Conservation (phyloP, 805 yeast genomes). For the Starmerella asiatica region DNA sequence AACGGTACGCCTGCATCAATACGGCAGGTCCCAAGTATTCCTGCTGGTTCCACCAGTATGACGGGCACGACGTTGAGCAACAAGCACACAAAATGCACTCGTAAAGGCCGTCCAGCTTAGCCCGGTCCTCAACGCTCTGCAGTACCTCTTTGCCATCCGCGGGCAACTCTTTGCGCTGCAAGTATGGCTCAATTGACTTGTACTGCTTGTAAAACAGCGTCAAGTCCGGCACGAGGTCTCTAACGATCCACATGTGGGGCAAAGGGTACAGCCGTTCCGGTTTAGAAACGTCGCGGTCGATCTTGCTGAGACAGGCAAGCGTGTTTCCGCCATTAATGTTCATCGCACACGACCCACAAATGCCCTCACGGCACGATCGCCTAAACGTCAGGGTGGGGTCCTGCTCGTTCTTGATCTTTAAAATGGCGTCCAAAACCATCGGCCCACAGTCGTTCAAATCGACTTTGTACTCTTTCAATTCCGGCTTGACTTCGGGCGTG, state of each 20-base stretch:
- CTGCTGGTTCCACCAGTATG: conserved; percentile 99
- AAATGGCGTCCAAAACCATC: conserved; percentile 88
- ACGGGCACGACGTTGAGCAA: conserved; percentile 97
- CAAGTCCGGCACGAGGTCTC: conserved; percentile 94
- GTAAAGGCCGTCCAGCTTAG: conserved; percentile 89
- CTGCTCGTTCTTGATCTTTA: conserved; percentile 92
- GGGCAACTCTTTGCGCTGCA: conserved; percentile 70
- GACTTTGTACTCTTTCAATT: conserved; percentile 65
- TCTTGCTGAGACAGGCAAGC: conserved; percentile 88
- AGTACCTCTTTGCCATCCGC: conserved; percentile 85
- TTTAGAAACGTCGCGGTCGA: conserved; percentile 64
- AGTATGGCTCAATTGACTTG: conserved; percentile 92
- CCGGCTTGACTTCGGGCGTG: conserved; percentile 82
- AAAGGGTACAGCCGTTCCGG: conserved; percentile 84
- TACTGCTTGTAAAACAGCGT: conserved; percentile 97
- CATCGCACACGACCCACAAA: conserved; percentile 99
- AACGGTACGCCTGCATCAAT: conserved; percentile 96
- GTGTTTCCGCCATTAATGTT: conserved; percentile 97
- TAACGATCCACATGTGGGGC: conserved; percentile 96
- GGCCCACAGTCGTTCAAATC: conserved; percentile 93
- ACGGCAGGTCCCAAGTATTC: conserved; percentile 98
- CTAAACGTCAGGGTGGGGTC: conserved; percentile 92
- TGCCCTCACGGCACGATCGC: conserved; percentile 98
- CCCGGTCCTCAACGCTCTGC: conserved; percentile 85
- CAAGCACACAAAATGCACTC: conserved; percentile 98